Conservation (phyloP, 2,329 filamentous ascomycete species). For the Setomelanomma holmii region DNA sequence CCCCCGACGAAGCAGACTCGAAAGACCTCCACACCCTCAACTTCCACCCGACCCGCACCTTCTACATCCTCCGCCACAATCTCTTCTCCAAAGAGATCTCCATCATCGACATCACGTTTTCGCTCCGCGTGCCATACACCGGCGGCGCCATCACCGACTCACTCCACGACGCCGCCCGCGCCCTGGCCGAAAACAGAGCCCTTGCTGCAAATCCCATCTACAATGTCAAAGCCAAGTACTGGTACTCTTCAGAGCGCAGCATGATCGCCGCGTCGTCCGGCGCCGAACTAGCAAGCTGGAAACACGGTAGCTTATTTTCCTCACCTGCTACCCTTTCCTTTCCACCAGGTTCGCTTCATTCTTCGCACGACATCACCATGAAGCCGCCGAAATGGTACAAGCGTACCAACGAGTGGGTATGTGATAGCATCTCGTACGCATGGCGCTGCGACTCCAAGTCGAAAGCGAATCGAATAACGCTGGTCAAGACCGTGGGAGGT, state of each 20-base stretch:
- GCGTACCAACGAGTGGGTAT: constrained; percentile 8
- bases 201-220: constrained; percentile 3
- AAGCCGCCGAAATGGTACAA: constrained; percentile 5
- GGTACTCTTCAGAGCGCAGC: constrained; percentile 1
- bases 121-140: not conserved
- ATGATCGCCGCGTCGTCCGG: not conserved
- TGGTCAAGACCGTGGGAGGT: constrained; percentile 1
- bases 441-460: constrained; percentile 8
- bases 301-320: constrained; percentile 2
- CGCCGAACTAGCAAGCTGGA: constrained; percentile 6
- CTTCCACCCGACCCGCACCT: constrained; percentile 4
- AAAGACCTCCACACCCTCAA: not conserved
- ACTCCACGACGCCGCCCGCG: constrained; percentile 6
- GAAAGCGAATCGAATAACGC: constrained; percentile 9
- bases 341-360: not conserved
- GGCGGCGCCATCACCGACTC: constrained; percentile 7
- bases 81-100: constrained; percentile 8
- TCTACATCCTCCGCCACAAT: constrained; percentile 9
- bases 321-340: constrained; percentile 1
- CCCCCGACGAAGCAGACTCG: not conserved
- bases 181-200: constrained; percentile 2
- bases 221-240: constrained; percentile 6
- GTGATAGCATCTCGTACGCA: constrained; percentile 4
- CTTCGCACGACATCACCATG: constrained; percentile 6
- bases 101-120: constrained; percentile 9